phyloP scores from a whole-genome alignment of 352 stramenopile genomes.

The Thalassiosira livingstoniorum region DNA sequence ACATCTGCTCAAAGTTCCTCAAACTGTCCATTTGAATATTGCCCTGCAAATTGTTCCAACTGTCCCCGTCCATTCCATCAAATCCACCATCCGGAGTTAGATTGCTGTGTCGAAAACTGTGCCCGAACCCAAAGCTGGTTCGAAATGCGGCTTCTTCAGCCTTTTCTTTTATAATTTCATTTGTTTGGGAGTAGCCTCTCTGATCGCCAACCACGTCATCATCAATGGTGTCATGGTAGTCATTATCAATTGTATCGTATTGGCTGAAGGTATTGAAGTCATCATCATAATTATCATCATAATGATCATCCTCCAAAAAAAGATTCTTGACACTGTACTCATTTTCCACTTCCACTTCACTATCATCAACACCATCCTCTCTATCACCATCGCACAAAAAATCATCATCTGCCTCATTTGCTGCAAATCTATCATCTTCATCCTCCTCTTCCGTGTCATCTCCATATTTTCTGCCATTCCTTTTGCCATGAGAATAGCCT shows the following conservation, averaged over 20 bases:
- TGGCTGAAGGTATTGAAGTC: not conserved
- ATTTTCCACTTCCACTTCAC: not conserved
- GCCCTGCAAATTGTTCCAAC: too few relatives aligned
- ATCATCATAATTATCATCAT: not conserved
- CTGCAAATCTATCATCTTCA: not conserved
- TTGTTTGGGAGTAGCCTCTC: not conserved
- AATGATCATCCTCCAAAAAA: not conserved
- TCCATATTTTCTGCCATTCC: not conserved
- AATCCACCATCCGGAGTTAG: too few relatives aligned
- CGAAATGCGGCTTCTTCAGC: not conserved
- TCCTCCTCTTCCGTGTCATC: not conserved
- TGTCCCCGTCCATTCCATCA: too few relatives aligned
- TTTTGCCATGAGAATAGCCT: not conserved
- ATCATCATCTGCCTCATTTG: constrained; percentile 16
- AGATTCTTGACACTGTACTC: too few relatives aligned
- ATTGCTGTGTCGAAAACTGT: not conserved
- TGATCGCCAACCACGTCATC: too few relatives aligned
- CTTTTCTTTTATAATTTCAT: not conserved
- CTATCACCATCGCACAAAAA: constrained; percentile 10
- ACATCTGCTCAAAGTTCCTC: too few relatives aligned
- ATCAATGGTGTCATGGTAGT: too few relatives aligned
- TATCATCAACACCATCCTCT: not conserved
- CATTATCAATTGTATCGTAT: not conserved
- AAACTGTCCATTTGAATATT: too few relatives aligned
- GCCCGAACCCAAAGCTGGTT: not conserved